Percentiles rank a stretch among this genome's conserved stretches.
Conservation (phyloP, 2,329 filamentous ascomycete genomes). For the Fusarium phyllophilum region DNA sequence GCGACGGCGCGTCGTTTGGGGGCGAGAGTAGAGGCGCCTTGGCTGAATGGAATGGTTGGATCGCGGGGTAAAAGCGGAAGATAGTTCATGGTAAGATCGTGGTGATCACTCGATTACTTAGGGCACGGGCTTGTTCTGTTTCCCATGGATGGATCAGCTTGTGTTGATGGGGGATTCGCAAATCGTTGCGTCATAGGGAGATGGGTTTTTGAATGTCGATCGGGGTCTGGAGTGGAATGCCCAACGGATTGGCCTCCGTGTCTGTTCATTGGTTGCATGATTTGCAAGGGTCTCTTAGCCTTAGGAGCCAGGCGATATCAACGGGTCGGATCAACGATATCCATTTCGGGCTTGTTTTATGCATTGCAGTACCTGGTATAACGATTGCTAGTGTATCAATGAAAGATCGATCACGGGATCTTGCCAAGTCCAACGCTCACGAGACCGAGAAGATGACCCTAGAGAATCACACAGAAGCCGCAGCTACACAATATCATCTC, state of each 20-base stretch:
- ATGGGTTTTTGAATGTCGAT: neutral
- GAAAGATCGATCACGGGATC: neutral
- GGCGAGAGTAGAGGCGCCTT: neutral
- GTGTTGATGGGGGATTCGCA: neutral
- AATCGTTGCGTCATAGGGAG: neutral
- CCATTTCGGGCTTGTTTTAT: neutral
- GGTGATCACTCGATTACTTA: neutral
- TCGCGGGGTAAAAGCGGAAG: neutral
- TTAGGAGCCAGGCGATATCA: neutral
- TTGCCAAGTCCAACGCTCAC: neutral
- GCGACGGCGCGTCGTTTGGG: neutral
- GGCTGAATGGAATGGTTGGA: accelerated
- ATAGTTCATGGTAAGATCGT: neutral
- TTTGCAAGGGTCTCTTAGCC: neutral
- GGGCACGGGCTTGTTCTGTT: neutral
- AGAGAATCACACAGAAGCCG: neutral
- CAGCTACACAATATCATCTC: neutral
- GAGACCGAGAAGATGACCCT: too few relatives aligned
- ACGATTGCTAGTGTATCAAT: neutral
- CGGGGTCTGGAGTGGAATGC: neutral
- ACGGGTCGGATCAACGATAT: neutral
- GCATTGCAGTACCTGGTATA: too few relatives aligned
- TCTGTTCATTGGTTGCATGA: neutral
- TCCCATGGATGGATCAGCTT: neutral
- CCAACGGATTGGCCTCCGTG: neutral